phyloP scores from a whole-genome alignment of 305 asterid genomes.

The Stenogyne calaminthoides region DNA sequence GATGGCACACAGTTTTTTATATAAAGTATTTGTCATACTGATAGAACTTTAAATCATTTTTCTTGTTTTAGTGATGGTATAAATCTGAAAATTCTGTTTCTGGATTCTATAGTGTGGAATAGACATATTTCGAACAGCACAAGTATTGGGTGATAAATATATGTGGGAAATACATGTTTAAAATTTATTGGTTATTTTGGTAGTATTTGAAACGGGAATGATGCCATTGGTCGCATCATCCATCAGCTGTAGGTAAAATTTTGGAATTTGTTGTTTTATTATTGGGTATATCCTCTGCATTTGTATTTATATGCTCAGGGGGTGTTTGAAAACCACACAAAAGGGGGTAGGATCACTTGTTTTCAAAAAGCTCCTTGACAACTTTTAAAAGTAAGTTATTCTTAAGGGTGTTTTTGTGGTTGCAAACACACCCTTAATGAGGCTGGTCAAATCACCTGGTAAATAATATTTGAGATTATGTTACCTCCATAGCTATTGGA shows the following conservation, averaged over 20 bases:
- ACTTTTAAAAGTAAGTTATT: no score
- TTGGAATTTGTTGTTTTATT: not conserved
- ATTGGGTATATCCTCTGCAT: not conserved
- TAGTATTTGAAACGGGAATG: not conserved
- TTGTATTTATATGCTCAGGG: not conserved
- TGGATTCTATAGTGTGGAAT: not conserved
- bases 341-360: no score
- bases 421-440: not conserved
- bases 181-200: not conserved
- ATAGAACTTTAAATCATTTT: not conserved
- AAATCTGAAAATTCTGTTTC: not conserved
- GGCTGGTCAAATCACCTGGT: not conserved
- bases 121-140: not conserved
- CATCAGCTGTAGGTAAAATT: not conserved
- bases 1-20: not conserved
- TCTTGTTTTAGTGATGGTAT: not conserved
- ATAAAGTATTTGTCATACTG: not conserved
- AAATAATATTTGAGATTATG: not conserved
- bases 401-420: no score
- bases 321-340: no score
- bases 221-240: not conserved
- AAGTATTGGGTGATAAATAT: conserved; percentile 4
- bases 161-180: not conserved
- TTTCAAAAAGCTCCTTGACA: no score
- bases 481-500: not conserved